Evolutionary conservation across 1,284 basidiomycete genomes (phyloP), one percentile per base, ranked within the genome.

Genomic region (Anthracocystis setariae): DNA sequence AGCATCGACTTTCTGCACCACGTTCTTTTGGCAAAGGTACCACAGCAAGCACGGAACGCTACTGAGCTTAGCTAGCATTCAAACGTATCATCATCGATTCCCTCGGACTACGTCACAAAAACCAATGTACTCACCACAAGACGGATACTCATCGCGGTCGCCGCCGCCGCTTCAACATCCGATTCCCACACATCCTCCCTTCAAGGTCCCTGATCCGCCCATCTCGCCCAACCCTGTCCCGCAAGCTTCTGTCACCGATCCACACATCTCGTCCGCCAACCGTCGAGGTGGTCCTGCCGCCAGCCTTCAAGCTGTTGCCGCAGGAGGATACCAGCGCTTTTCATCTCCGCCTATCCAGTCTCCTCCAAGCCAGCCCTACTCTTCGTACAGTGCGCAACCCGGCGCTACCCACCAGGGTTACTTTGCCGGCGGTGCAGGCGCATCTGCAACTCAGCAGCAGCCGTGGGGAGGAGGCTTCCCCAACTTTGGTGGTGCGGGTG

Each of bases 81-180:
- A n/a, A 5, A 17, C 13, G 5, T 17, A 17, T n/a, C 35, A 13
- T 37, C 12, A 37, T 15, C 35, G 35, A 29, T 29, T 12, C 29
- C 7, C 5, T 29, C 29, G 29, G 29, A 29, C 29, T 29, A 29
- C 29, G 12, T n/a, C 13, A 20, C 32, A 47, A 18, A 50, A 51
- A n/a, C n/a, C 38, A 48, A 78, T 74, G 74, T 67, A 76, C 35
- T 65, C 70, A 47, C 69, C 62, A 59, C 63, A 63, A 20, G 74
- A 47, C 45, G 57, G 47, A 46, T 62, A 53, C 44, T 56, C 67
- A 43, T 65, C 66, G 46, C 66, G 70, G 23, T 61, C 71, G n/a
- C 72, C 68, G 23, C 80, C 80, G 17, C 80, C 80, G 24, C 73
- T 82, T 24, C 79, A 80, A 46, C 80, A 81, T 40, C 80, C 80